Base-by-base conservation (phyloP, 1,284 basidiomycete species). In the Sporisorium reilianum region DNA sequence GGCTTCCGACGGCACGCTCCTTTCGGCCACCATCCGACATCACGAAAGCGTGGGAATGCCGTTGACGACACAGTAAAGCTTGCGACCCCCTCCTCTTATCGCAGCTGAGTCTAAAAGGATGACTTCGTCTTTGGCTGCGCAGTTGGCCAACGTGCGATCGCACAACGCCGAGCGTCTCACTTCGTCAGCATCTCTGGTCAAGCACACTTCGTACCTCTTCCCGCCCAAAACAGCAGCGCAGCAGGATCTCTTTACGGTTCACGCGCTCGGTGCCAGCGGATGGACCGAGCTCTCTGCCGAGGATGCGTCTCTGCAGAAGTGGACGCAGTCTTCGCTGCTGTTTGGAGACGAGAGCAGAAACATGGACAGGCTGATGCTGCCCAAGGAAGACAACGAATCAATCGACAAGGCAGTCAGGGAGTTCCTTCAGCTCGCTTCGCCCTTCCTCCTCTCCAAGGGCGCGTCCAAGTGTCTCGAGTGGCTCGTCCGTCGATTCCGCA, bases 381-480 rank as follows among this genome's bases (percentile, higher is more conserved):
- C 89, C 2, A 83, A 87, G 42, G 90, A 92, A 30, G 89, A 89
- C 65, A 91, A 90, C 65, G 87, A 87, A 5, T 86, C 89, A 57
- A 86, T 96, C 65, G 88, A 93, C 82, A 82, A 70, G 9, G 86
- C 87, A 2, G 87, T 97, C 56, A 87, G 88, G 46, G 87, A 87
- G 9, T 92, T 94, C 77, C 84, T 98, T 36, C 85, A 89, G 41
- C 85, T 91, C 34, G 86, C 99, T 3, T 93, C 93, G 1, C 91
- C 90, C 18, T 92, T 92, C 87, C 86, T 99, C 38, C 88, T 94
- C 84, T 91, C 95, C 58, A 88, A 90, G 58, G 92, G 93, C 1
- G 89, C 93, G 0, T 91, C 91, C 41, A 95, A 93, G 85, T 90
- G 93, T n/a, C 83, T 99, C 34, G 96, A 99, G 84, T 99, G 96